Conservation (phyloP, 2,329 filamentous ascomycete genomes). For the Colletotrichum destructivum region DNA sequence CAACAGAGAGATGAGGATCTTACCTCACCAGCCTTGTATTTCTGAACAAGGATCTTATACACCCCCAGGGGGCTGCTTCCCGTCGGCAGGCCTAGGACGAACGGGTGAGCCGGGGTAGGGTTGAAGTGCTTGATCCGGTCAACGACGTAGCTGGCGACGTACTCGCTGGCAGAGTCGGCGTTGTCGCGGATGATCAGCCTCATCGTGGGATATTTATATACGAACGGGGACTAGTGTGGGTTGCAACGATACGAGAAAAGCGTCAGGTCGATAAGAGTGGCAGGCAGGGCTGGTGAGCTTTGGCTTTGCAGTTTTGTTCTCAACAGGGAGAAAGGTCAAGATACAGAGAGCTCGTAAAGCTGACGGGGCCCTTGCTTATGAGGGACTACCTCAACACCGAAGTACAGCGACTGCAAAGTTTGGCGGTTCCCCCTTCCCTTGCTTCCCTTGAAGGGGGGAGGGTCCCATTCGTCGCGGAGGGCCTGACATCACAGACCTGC, state of each 20-base stretch:
- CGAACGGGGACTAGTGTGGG: conserved; percentile 44
- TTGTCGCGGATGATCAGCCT: conserved; percentile 88
- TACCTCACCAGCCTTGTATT: conserved; percentile 76
- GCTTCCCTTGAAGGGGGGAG: conserved; percentile 22
- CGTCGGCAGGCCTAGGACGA: conserved; percentile 87
- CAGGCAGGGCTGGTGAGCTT: not conserved
- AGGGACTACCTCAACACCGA: conserved; percentile 19
- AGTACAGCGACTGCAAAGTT: not conserved
- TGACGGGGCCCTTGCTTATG: conserved; percentile 34
- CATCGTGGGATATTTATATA: conserved; percentile 65
- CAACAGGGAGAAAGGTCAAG: conserved; percentile 12
- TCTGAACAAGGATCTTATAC: conserved; percentile 82
- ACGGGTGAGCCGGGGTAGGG: conserved; percentile 80
- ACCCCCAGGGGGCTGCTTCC: conserved; percentile 85
- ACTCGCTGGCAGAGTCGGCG: conserved; percentile 76
- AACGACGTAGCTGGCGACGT: conserved; percentile 87
- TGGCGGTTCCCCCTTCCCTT: conserved; percentile 9
- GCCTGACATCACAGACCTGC: conserved; percentile 41
- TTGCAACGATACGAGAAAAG: conserved; percentile 21
- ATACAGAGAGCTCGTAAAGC: not conserved
- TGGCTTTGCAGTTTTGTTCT: conserved; percentile 12
- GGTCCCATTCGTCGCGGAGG: conserved; percentile 25
- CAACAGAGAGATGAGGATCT: conserved; percentile 37
- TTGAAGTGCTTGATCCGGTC: conserved; percentile 84
- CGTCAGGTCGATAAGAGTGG: not conserved